phyloP scores from a whole-genome alignment of 306 rosid species.

The Acacia acuminata region DNA sequence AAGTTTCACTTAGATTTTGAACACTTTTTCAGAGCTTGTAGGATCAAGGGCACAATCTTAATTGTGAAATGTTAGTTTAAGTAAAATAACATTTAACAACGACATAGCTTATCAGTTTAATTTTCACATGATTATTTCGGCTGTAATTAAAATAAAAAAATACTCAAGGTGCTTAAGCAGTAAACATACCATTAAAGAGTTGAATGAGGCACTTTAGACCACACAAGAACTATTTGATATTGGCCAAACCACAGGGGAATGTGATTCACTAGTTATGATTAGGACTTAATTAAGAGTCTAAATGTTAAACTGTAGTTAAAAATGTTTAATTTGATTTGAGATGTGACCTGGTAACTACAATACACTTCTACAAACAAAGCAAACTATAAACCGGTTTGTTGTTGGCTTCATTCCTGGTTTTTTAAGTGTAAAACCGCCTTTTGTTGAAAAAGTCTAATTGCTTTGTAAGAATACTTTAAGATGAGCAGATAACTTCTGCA shows the following conservation, averaged over 20 bases:
- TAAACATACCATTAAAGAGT: neutral
- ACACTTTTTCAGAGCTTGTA: neutral
- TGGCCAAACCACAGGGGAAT: neutral
- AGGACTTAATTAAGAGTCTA: conserved; percentile 19
- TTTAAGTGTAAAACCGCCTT: conserved; percentile 6
- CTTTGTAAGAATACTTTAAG: neutral
- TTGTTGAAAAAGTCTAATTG: conserved; percentile 7
- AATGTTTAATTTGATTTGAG: conserved; percentile 5
- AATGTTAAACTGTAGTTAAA: neutral
- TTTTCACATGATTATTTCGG: neutral
- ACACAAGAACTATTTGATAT: neutral
- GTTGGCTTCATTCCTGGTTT: neutral
- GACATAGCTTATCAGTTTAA: neutral
- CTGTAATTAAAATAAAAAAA: neutral
- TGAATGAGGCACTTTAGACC: neutral
- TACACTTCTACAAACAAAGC: conserved; percentile 18
- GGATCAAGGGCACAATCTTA: neutral
- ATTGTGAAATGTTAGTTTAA: neutral
- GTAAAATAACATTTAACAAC: neutral
- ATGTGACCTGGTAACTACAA: neutral
- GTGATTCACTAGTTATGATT: neutral
- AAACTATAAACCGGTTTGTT: conserved; percentile 11
- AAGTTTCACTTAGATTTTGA: neutral
- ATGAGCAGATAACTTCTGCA: conserved; percentile 5
- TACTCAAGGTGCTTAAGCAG: neutral